A percentile compares a stretch with the other conserved stretches of the same genome.
phyloP scores from a whole-genome alignment of 768 basidiomycete species.

The Xanthoconium stramineum region DNA sequence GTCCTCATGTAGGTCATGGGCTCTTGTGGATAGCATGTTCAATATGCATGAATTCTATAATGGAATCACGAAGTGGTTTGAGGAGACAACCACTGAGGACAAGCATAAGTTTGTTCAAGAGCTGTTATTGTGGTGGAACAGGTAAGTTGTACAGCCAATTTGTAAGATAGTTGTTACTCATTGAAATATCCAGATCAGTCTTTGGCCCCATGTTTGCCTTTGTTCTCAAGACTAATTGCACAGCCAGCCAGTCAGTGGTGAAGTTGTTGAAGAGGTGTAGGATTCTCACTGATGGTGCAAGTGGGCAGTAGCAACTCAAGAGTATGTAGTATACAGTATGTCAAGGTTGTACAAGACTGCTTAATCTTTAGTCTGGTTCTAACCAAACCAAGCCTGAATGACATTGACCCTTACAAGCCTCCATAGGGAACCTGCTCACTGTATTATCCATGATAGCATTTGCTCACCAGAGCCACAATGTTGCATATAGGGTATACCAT shows the following conservation, averaged over 20 bases:
- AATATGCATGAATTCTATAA: background rate
- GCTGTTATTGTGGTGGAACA: background rate
- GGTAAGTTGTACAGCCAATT: background rate
- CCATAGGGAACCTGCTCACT: too few species aligned
- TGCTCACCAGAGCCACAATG: too few species aligned
- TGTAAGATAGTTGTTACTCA: background rate
- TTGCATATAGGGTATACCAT: too few species aligned
- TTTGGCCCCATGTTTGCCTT: background rate
- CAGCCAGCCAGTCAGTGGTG: background rate
- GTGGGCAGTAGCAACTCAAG: too few species aligned
- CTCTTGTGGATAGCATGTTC: background rate
- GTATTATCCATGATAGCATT: too few species aligned
- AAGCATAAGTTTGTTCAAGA: background rate
- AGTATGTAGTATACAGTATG: too few species aligned
- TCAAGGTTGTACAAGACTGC: too few species aligned
- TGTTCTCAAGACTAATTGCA: background rate
- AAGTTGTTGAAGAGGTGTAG: background rate
- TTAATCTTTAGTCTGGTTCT: too few species aligned
- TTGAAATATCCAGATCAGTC: background rate
- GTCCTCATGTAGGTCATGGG: background rate
- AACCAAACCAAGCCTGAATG: too few species aligned
- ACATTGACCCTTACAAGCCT: too few species aligned
- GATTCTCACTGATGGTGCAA: background rate
- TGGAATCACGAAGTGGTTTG: slow-evolving; percentile 1
- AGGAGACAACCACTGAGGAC: background rate